A percentile compares a stretch with the other conserved stretches of the same genome.
phyloP scores from a whole-genome alignment of 2,329 filamentous ascomycete genomes.

The Piedraia hortae region DNA sequence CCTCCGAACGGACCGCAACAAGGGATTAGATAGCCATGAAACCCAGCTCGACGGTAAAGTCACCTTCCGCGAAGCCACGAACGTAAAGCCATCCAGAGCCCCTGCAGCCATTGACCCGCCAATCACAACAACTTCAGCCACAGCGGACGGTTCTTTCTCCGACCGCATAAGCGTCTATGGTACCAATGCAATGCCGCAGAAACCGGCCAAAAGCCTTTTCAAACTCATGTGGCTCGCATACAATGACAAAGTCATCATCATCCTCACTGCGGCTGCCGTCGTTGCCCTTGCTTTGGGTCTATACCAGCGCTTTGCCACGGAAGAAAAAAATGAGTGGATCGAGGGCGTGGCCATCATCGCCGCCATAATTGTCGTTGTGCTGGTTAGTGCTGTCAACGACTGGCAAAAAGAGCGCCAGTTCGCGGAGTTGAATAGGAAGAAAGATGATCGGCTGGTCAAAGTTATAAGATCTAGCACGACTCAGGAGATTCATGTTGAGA shows the following conservation, averaged over 20 bases:
- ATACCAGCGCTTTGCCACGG: conserved; percentile 28
- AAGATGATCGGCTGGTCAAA: conserved; percentile 47
- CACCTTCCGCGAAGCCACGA: conserved; percentile 35
- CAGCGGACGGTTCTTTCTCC: conserved; percentile 15
- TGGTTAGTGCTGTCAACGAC: conserved; percentile 53
- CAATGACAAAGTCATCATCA: conserved; percentile 53
- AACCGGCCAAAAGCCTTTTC: conserved; percentile 40
- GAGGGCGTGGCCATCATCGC: conserved; percentile 57
- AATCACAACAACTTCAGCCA: conserved; percentile 4
- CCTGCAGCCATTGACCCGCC: conserved; percentile 4
- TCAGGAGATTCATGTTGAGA: conserved; percentile 39
- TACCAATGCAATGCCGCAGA: conserved; percentile 40
- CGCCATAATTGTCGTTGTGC: conserved; percentile 47
- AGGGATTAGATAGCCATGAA: conserved; percentile 49
- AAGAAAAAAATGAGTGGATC: conserved; percentile 42
- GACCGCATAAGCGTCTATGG: conserved; percentile 46
- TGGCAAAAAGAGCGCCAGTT: conserved; percentile 65
- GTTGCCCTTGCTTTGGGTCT: conserved; percentile 49
- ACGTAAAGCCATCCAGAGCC: conserved; percentile 6
- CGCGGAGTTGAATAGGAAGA: conserved; percentile 54
- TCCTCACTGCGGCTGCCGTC: conserved; percentile 41
- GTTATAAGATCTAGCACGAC: conserved; percentile 48
- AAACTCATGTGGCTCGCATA: conserved; percentile 56
- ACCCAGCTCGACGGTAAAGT: conserved; percentile 32
- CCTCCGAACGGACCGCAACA: conserved; percentile 33